Evolutionary conservation across 805 yeast species (phyloP).

Genomic region (Priceomyces medius): DNA sequence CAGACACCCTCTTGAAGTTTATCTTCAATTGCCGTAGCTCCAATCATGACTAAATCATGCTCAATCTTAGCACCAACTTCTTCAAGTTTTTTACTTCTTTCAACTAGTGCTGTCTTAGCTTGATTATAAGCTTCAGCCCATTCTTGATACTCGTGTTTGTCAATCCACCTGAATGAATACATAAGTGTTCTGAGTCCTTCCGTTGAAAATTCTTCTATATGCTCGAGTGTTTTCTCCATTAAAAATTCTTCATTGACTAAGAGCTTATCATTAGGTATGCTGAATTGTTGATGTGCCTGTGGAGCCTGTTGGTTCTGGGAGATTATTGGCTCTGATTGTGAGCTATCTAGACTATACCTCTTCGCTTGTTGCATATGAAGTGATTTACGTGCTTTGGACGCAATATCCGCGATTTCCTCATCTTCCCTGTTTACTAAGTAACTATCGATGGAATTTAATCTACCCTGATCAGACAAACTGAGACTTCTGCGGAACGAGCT

Average conservation of each 20-base stretch:
- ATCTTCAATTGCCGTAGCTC: conserved; percentile 97
- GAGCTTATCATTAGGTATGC: conserved; percentile 49
- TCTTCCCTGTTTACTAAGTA: conserved; percentile 47
- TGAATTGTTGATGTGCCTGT: neutral
- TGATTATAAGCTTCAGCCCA: conserved; percentile 70
- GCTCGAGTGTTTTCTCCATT: conserved; percentile 80
- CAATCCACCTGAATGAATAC: conserved; percentile 76
- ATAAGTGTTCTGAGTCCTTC: conserved; percentile 91
- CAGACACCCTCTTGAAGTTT: conserved; percentile 96
- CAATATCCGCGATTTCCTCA: conserved; percentile 54
- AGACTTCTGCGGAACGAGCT: conserved; percentile 31
- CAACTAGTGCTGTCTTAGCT: conserved; percentile 73
- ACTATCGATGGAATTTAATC: conserved; percentile 48
- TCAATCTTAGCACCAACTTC: conserved; percentile 74
- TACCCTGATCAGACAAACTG: conserved; percentile 8
- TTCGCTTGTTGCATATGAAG: conserved; percentile 58
- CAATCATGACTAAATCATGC: conserved; percentile 62
- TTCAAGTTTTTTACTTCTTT: conserved; percentile 68
- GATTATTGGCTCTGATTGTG: conserved; percentile 8
- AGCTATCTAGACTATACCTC: conserved; percentile 45
- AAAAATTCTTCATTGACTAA: conserved; percentile 72
- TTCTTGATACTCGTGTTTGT: conserved; percentile 50
- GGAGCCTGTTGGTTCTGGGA: neutral
- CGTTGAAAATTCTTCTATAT: conserved; percentile 89
- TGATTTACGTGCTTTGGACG: conserved; percentile 53